phyloP scores from a whole-genome alignment of 2,329 filamentous ascomycete species.

The Neurospora sp. region DNA sequence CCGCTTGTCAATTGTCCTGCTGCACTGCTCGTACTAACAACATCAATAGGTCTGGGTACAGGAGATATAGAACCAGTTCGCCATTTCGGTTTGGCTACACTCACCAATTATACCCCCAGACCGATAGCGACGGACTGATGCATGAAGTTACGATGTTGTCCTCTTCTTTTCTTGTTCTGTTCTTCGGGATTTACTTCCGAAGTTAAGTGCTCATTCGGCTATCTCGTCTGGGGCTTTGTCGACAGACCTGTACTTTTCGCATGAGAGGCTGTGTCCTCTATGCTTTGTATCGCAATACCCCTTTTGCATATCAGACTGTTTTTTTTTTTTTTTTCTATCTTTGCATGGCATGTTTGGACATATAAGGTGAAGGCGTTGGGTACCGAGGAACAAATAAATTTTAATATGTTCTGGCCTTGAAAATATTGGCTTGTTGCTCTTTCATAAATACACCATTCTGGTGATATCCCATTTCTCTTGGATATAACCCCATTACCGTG shows the following conservation, averaged over 20 bases:
- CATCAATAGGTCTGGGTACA: slow-evolving; percentile 24
- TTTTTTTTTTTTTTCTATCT: background rate
- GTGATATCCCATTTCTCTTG: background rate
- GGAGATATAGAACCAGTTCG: slow-evolving; percentile 16
- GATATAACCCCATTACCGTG: background rate
- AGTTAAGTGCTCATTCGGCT: background rate
- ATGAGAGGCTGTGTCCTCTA: background rate
- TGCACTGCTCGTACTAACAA: slow-evolving; percentile 13
- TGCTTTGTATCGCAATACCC: background rate
- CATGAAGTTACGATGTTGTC: background rate
- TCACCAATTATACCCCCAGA: background rate
- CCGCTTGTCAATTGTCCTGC: background rate
- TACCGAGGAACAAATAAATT: background rate
- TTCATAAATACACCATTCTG: background rate
- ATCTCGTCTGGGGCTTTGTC: background rate
- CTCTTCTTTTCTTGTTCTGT: background rate
- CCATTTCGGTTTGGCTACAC: background rate
- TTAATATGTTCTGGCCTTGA: background rate
- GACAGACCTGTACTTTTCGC: background rate
- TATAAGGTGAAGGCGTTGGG: background rate
- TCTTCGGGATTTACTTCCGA: background rate
- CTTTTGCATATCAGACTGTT: background rate
- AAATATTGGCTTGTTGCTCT: background rate
- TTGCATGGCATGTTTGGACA: background rate
- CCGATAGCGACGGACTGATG: background rate